Conservation (phyloP, 2,329 filamentous ascomycete species). For the Microascus cirrosus region DNA sequence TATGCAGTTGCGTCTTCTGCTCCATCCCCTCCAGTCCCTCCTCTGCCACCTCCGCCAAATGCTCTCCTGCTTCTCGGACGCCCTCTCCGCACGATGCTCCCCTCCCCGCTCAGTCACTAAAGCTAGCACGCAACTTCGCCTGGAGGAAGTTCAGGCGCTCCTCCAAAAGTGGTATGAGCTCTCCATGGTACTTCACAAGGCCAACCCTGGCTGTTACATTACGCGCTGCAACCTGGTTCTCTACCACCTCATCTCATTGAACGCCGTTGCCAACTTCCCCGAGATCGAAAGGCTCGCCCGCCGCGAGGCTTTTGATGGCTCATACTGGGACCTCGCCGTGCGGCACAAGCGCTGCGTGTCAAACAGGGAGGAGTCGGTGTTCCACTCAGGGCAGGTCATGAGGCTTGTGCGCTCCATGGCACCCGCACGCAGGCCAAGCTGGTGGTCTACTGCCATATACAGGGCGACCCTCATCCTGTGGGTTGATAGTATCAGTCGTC, state of each 20-base stretch:
- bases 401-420: slow-evolving; percentile 50
- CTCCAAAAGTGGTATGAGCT: slow-evolving; percentile 58
- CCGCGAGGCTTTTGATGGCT: slow-evolving; percentile 44
- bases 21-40: slow-evolving; percentile 57
- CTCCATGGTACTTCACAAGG: slow-evolving; percentile 42
- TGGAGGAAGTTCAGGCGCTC: slow-evolving; percentile 54
- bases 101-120: slow-evolving; percentile 39
- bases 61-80: slow-evolving; percentile 52
- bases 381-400: slow-evolving; percentile 58
- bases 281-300: slow-evolving; percentile 57
- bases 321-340: slow-evolving; percentile 39
- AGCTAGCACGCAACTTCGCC: slow-evolving; percentile 44
- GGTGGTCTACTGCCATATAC: slow-evolving; percentile 63
- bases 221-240: slow-evolving; percentile 57
- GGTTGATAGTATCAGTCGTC: slow-evolving; percentile 39
- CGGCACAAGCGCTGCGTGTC: slow-evolving; percentile 54
- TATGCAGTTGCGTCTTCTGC: slow-evolving; percentile 52
- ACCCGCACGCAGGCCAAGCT: slow-evolving; percentile 48
- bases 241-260: slow-evolving; percentile 61
- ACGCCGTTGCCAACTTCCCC: slow-evolving; percentile 55
- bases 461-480: slow-evolving; percentile 53
- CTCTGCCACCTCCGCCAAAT: slow-evolving; percentile 55
- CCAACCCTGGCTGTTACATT: slow-evolving; percentile 44
- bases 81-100: slow-evolving; percentile 28
- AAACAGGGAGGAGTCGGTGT: slow-evolving; percentile 50